Evolutionary conservation across 805 yeast species (phyloP).

Genomic region (Lipomyces oligophaga): DNA sequence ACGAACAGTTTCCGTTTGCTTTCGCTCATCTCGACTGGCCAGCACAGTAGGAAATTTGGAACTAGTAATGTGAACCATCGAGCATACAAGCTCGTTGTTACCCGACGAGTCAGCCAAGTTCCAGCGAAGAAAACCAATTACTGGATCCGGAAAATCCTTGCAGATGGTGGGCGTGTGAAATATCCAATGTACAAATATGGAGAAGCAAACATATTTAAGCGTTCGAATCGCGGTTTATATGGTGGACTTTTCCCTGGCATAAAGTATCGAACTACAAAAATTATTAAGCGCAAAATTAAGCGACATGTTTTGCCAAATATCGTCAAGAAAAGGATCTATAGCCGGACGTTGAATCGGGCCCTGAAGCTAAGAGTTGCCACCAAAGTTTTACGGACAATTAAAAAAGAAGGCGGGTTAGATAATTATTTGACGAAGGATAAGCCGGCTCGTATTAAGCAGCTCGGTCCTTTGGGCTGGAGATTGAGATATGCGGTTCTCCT

Average conservation of each 20-base stretch:
- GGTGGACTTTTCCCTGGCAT: slow-evolving; percentile 81
- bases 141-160: slow-evolving; percentile 25
- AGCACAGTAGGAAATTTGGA: too few species aligned
- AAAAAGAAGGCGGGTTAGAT: slow-evolving; percentile 93
- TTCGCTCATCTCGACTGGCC: too few species aligned
- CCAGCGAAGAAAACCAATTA: slow-evolving; percentile 20
- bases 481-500: slow-evolving; percentile 68
- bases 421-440: slow-evolving; percentile 81
- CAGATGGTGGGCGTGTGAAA: slow-evolving; percentile 27
- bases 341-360: slow-evolving; percentile 62
- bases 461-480: slow-evolving; percentile 91
- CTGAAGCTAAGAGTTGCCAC: slow-evolving; percentile 66
- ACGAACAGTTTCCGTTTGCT: too few species aligned
- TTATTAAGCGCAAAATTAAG: slow-evolving; percentile 59
- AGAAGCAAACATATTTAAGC: slow-evolving; percentile 70
- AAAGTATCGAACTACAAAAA: slow-evolving; percentile 77
- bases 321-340: slow-evolving; percentile 72
- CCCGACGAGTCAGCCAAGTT: slow-evolving; percentile 16
- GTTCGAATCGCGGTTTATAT: slow-evolving; percentile 80
- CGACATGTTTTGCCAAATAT: slow-evolving; percentile 81
- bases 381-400: slow-evolving; percentile 77
- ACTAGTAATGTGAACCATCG: too few species aligned
- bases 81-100: slow-evolving; percentile 9
- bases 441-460: slow-evolving; percentile 82
- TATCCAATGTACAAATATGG: slow-evolving; percentile 76